phyloP scores from a whole-genome alignment of 2,329 filamentous ascomycete species.

The Biscogniauxia marginata region DNA sequence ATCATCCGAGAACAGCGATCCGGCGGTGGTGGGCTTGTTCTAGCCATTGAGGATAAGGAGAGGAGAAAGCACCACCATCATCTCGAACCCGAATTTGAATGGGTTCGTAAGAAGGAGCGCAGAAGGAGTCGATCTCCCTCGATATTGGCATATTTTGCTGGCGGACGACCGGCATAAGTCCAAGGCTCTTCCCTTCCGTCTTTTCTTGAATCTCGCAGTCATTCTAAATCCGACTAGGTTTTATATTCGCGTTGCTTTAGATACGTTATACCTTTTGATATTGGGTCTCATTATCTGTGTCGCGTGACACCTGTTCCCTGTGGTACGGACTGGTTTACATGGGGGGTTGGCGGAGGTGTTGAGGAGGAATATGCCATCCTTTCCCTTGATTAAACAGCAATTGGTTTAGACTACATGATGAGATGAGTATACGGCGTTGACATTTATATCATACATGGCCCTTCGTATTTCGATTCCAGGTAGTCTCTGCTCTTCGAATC shows the following conservation, averaged over 20 bases:
- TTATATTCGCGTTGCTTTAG: not conserved
- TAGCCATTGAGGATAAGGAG: slow-evolving; percentile 45
- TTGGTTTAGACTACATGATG: slow-evolving; percentile 9
- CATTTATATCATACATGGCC: slow-evolving; percentile 25
- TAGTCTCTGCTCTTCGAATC: slow-evolving; percentile 64
- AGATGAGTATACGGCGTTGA: slow-evolving; percentile 2
- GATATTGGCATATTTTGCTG: slow-evolving; percentile 57
- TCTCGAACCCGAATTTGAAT: slow-evolving; percentile 51
- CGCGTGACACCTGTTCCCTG: not conserved
- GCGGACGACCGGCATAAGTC: slow-evolving; percentile 43
- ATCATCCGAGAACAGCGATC: slow-evolving; percentile 56
- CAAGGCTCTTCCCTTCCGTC: slow-evolving; percentile 7
- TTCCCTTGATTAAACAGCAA: not conserved
- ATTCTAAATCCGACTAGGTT: not conserved
- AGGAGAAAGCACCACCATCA: slow-evolving; percentile 39
- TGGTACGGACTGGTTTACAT: not conserved
- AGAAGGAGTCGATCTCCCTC: slow-evolving; percentile 56
- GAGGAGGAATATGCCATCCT: not conserved
- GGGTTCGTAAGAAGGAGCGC: slow-evolving; percentile 58
- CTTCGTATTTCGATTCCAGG: slow-evolving; percentile 27
- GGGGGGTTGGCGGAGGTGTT: not conserved
- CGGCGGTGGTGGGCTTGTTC: slow-evolving; percentile 39
- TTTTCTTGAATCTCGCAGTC: not conserved
- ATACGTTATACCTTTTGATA: not conserved
- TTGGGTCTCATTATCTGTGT: not conserved